These are phyloP conservation scores for Pseudodiploospora longispora DNA, from an alignment of 2,329 filamentous ascomycete genomes.

Conservation along the genomic window DNA sequence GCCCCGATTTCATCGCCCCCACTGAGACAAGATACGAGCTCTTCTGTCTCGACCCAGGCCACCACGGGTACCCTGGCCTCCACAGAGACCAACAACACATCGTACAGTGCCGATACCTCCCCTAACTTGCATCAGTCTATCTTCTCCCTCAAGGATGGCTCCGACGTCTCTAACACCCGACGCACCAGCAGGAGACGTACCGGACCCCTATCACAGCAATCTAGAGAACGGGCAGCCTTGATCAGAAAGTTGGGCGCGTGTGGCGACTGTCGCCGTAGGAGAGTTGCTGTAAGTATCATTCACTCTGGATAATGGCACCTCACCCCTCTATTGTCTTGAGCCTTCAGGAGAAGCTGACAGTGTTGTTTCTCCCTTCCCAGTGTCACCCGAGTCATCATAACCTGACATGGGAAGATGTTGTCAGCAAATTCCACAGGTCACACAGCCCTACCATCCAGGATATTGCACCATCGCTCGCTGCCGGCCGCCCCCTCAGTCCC, in stretches of 20 bases:
- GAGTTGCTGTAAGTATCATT: constrained; percentile 46
- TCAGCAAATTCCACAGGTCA: constrained; percentile 44
- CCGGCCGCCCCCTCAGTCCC: constrained; percentile 39
- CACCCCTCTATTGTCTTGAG: not conserved
- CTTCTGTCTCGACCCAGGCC: constrained; percentile 44
- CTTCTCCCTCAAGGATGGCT: constrained; percentile 48
- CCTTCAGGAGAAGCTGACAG: not conserved
- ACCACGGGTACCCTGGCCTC: constrained; percentile 36
- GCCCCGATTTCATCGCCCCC: constrained; percentile 23
- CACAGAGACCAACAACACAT: constrained; percentile 40
- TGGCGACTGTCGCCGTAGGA: constrained; percentile 44
- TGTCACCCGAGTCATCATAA: constrained; percentile 53
- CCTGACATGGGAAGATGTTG: constrained; percentile 53
- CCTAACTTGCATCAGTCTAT: constrained; percentile 42
- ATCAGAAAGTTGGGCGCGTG: constrained; percentile 54
- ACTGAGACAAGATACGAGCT: constrained; percentile 41
- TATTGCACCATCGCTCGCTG: constrained; percentile 33
- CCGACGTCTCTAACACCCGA: constrained; percentile 44
- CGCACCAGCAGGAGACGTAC: constrained; percentile 51
- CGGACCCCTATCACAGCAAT: constrained; percentile 49
- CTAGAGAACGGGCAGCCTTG: constrained; percentile 50
- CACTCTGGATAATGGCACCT: not conserved
- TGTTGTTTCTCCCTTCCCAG: constrained; percentile 22
- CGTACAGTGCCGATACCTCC: constrained; percentile 46
- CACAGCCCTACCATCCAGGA: constrained; percentile 45